phyloP scores from a whole-genome alignment of 2,329 filamentous ascomycete species.

The Cercospora sojina region DNA sequence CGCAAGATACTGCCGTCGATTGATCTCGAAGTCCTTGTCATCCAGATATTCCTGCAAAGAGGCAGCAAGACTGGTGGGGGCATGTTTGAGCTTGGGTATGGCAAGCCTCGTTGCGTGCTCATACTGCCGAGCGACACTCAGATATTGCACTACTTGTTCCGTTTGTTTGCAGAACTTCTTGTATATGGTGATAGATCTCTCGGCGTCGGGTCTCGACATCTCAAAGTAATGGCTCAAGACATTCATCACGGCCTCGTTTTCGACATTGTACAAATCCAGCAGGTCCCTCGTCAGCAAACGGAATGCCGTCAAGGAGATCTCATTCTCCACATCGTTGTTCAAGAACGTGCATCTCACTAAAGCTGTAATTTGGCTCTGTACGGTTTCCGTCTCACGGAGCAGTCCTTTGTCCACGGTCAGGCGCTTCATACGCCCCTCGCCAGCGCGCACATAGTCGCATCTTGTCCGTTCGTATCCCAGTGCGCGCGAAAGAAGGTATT shows the following conservation, averaged over 20 bases:
- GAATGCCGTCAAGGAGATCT: slow-evolving; percentile 94
- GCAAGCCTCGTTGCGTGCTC: slow-evolving; percentile 90
- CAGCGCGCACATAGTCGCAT: slow-evolving; percentile 83
- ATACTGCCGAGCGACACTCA: slow-evolving; percentile 82
- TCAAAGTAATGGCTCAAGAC: slow-evolving; percentile 97
- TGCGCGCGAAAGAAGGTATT: slow-evolving; percentile 80
- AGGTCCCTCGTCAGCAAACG: slow-evolving; percentile 87
- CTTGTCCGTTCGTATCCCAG: slow-evolving; percentile 80
- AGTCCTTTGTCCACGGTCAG: slow-evolving; percentile 88
- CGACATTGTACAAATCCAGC: slow-evolving; percentile 83
- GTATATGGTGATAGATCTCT: slow-evolving; percentile 88
- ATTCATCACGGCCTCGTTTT: slow-evolving; percentile 97
- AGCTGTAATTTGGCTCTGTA: slow-evolving; percentile 83
- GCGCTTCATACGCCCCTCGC: slow-evolving; percentile 79
- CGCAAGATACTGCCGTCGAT: slow-evolving; percentile 85
- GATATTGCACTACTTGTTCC: slow-evolving; percentile 85
- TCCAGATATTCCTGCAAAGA: slow-evolving; percentile 93
- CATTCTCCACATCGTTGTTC: slow-evolving; percentile 86
- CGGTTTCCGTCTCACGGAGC: slow-evolving; percentile 82
- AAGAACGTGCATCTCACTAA: slow-evolving; percentile 88
- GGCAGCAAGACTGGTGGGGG: slow-evolving; percentile 83
- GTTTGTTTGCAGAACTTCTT: slow-evolving; percentile 89
- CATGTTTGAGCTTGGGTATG: slow-evolving; percentile 95
- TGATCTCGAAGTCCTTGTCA: slow-evolving; percentile 92
- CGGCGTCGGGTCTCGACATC: slow-evolving; percentile 91